Base-by-base conservation (phyloP, 2,329 filamentous ascomycete genomes). In the Neofusicoccum ribis region DNA sequence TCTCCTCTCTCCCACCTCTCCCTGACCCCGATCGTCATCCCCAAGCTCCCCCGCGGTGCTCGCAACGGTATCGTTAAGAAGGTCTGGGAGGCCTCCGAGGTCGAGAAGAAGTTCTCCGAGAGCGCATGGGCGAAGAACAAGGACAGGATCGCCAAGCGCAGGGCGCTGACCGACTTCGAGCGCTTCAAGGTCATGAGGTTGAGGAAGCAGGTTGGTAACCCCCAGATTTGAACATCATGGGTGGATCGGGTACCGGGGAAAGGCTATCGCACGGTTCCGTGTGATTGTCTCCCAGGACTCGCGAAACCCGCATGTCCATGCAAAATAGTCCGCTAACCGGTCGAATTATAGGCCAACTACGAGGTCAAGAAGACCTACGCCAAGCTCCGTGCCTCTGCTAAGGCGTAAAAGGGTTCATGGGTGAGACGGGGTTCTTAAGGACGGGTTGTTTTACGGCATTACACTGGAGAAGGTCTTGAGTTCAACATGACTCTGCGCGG, bases 161-260 rank as follows among this genome's bases (percentile, higher is more conserved):
- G 90, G 85, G 88, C 88, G 78, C 87, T 99, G 73, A 96, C 90
- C 84, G 95, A 99, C 88, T 99, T 99, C 81, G 95, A 99, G 87
- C 91, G 95, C 83, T 99, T 98, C 92, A 97, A 99, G 91, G 95
- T 98, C 77, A 87, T 98, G 89, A 90, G 94, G 84, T 87, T 98
- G 85, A 96, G 94, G 91, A 99, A 99, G 90, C 93, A 97, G 90
- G 92, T 93, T 80, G 73, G 86, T 85, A 65, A 17, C 36, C 54
- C 46, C 17, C 17, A 36, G 44, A 47, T 47, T n/a, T 34, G 23
- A 59, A 23, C 9, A 12, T 17, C 27, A 2, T 52, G 14, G 60
- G 20, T 15, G 41, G 36, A 49, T 20, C 36, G 11, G 14, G 34
- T 6, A 5, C 8, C 11, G 34, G 15, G 20, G 31, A 49, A 17